A percentile compares a stretch with the other conserved stretches of the same genome.
Conservation (phyloP, 179 eudicot species). For the Vitellaria paradoxa region DNA sequence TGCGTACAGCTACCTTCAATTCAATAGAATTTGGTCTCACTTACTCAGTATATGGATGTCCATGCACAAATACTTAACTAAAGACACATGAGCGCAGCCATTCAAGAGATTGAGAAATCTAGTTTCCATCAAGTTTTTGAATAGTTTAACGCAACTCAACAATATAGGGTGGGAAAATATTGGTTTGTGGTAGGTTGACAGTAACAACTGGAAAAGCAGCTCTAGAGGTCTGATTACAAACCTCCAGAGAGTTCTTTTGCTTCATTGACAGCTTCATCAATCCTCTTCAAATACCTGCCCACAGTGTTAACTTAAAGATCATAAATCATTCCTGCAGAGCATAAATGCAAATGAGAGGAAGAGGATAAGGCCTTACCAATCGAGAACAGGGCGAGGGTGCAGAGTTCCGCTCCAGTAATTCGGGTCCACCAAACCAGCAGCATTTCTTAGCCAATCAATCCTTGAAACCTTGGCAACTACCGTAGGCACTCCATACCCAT, state of each 20-base stretch:
- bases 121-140: neutral
- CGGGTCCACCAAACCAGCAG: conserved; percentile 85
- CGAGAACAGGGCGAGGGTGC: conserved; percentile 94
- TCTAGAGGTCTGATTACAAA: conserved; percentile 12
- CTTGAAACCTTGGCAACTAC: conserved; percentile 77
- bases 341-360: neutral
- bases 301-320: conserved; percentile 8
- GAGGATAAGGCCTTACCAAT: conserved; percentile 42
- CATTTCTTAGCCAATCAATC: conserved; percentile 92
- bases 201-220: conserved; percentile 5
- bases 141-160: neutral
- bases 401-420: conserved; percentile 91
- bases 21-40: neutral
- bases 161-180: neutral
- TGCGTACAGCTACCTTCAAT: neutral
- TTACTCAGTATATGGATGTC: neutral
- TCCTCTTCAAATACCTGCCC: conserved; percentile 64
- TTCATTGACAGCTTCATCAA: conserved; percentile 70
- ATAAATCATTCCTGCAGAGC: neutral
- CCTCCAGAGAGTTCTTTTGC: conserved; percentile 67
- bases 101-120: neutral
- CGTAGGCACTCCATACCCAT: conserved; percentile 65
- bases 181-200: neutral
- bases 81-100: neutral
- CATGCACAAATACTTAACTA: neutral